Conservation (phyloP, 2,329 filamentous ascomycete genomes). For the Penicillium hesseltinei region DNA sequence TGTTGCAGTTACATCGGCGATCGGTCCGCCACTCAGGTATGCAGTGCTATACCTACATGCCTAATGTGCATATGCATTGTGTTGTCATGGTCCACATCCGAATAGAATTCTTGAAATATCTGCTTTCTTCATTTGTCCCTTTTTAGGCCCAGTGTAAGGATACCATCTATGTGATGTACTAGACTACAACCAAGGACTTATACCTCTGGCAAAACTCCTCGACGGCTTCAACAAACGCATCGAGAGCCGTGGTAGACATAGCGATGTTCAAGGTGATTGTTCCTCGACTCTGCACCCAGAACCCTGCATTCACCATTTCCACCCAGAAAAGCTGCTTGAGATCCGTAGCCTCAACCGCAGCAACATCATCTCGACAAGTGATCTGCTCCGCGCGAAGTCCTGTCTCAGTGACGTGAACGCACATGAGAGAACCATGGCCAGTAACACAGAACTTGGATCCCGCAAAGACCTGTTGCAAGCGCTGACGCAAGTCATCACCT, state of each 20-base stretch:
- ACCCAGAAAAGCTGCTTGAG: conserved; percentile 9
- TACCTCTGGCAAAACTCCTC: neutral
- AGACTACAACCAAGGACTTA: neutral
- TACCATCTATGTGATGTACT: neutral
- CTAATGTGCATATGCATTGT: neutral
- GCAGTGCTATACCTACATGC: neutral
- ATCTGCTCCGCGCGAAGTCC: conserved; percentile 1
- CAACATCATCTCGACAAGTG: conserved; percentile 1
- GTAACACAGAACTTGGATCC: conserved; percentile 1
- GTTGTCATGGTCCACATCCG: neutral
- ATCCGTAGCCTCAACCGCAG: neutral
- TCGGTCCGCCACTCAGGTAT: neutral
- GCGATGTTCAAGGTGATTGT: conserved; percentile 7
- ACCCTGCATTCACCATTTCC: conserved; percentile 6
- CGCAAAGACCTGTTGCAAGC: neutral
- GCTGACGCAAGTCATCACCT: neutral
- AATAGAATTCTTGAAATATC: neutral
- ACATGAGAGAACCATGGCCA: conserved; percentile 3
- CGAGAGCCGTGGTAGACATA: neutral
- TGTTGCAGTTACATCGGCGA: neutral
- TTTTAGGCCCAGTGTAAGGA: too few species aligned
- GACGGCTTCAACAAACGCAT: neutral
- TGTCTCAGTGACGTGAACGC: neutral
- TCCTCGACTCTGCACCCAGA: conserved; percentile 6
- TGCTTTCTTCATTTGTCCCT: neutral